Percentiles rank a stretch among this genome's conserved stretches.
Evolutionary conservation across 2,329 filamentous ascomycete genomes (phyloP).

Genomic region (Aspergillus amoenus): DNA sequence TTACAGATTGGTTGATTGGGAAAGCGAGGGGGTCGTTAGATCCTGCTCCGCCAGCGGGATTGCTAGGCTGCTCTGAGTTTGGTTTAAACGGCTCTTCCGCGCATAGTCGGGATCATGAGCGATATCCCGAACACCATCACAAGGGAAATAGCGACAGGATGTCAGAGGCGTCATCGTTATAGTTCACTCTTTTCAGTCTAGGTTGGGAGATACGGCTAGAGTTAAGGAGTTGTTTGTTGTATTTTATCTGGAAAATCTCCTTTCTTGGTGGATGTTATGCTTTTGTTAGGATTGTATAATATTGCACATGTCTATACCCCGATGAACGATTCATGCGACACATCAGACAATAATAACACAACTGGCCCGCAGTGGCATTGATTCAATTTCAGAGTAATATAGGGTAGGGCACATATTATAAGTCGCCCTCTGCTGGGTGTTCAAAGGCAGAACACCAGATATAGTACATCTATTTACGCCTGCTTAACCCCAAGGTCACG

Average conservation of each 20-base stretch:
- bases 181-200: background rate
- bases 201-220: background rate
- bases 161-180: background rate
- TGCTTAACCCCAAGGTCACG: background rate
- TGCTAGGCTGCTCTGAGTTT: conserved; percentile 15
- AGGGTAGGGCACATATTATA: background rate
- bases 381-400: background rate
- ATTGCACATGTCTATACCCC: conserved; percentile 3
- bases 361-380: background rate
- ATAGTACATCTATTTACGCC: background rate
- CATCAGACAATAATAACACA: background rate
- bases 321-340: background rate
- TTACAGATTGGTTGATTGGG: conserved; percentile 93
- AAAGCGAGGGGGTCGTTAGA: conserved; percentile 59
- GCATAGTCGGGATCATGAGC: conserved; percentile 1
- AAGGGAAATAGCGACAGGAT: background rate
- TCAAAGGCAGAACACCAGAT: background rate
- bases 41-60: conserved; percentile 25
- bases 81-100: background rate
- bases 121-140: background rate
- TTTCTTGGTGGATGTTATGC: conserved; percentile 11
- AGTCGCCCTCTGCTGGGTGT: background rate
- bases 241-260: conserved; percentile 11
- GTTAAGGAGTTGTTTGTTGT: background rate
- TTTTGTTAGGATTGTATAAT: conserved; percentile 7